Conservation (phyloP, 1,139 yeast species). For the Taphrina pruni region DNA sequence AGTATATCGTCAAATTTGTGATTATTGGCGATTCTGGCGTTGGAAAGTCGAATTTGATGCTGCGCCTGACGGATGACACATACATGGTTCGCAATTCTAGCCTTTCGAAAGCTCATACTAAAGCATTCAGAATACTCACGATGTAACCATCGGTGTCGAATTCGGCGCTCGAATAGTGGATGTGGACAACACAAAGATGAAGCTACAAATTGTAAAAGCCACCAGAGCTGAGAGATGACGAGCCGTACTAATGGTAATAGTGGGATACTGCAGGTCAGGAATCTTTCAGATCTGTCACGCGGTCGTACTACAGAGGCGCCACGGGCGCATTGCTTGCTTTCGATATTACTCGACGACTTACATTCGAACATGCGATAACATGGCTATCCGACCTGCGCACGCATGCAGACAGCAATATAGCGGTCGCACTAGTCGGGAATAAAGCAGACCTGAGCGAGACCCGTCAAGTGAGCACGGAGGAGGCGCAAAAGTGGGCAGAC, state of each 20-base stretch:
- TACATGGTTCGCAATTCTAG: conserved; percentile 48
- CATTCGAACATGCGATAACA: conserved; percentile 59
- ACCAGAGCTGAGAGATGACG: neutral
- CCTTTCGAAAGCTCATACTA: neutral
- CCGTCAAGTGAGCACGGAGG: conserved; percentile 59
- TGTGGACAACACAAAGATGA: conserved; percentile 53
- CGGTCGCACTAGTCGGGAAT: conserved; percentile 59
- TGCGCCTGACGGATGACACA: conserved; percentile 55
- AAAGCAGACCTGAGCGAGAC: conserved; percentile 60
- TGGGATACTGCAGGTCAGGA: conserved; percentile 91
- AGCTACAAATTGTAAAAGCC: conserved; percentile 51
- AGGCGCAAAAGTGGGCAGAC: conserved; percentile 51
- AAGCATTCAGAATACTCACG: conserved; percentile 5
- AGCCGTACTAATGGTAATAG: conserved; percentile 36
- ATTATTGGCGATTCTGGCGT: conserved; percentile 58
- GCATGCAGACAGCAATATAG: conserved; percentile 53
- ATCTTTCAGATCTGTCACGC: conserved; percentile 71
- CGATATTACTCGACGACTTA: conserved; percentile 63
- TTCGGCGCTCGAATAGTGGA: conserved; percentile 57
- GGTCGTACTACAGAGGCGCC: conserved; percentile 79
- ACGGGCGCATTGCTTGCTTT: conserved; percentile 80
- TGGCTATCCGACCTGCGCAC: conserved; percentile 60
- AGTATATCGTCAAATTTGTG: conserved; percentile 57
- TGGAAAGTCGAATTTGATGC: conserved; percentile 58
- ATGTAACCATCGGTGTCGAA: conserved; percentile 59